A percentile compares a stretch with the other conserved stretches of the same genome.
These are phyloP conservation scores for Berkeleyomyces rouxiae DNA, from an alignment of 2,329 filamentous ascomycete species.

Conservation along the genomic window DNA sequence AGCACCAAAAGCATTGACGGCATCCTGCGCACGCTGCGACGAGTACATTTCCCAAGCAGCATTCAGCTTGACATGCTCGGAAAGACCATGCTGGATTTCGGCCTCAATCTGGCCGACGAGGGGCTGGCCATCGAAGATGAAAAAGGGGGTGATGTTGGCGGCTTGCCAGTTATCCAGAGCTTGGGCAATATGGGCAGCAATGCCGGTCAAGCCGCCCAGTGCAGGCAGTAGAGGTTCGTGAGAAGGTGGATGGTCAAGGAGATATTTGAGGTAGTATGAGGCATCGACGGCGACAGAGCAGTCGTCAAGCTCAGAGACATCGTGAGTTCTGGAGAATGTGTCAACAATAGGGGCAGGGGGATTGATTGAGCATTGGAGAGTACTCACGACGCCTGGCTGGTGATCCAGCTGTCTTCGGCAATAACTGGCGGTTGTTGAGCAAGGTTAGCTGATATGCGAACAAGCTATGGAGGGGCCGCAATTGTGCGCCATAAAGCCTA, in stretches of 20 bases:
- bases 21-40: conserved; percentile 58
- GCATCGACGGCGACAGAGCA: conserved; percentile 74
- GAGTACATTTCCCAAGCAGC: conserved; percentile 81
- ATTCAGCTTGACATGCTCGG: conserved; percentile 54
- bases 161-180: conserved; percentile 59
- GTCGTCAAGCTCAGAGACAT: conserved; percentile 55
- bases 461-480: not conserved
- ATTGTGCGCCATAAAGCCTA: not conserved
- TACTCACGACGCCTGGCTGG: conserved; percentile 24
- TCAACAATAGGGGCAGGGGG: not conserved
- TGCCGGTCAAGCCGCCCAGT: conserved; percentile 70
- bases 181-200: conserved; percentile 57
- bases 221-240: conserved; percentile 82
- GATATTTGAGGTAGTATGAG: conserved; percentile 66
- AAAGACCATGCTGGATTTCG: conserved; percentile 44
- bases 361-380: not conserved
- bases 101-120: conserved; percentile 60
- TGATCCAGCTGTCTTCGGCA: conserved; percentile 25
- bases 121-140: conserved; percentile 82
- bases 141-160: conserved; percentile 58
- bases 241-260: conserved; percentile 52
- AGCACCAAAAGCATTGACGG: conserved; percentile 68
- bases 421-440: conserved; percentile 19
- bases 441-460: not conserved
- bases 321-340: conserved; percentile 31